Base-by-base conservation (phyloP, 495 filamentous ascomycete species). In the Pyrenopolyporus hunteri region DNA sequence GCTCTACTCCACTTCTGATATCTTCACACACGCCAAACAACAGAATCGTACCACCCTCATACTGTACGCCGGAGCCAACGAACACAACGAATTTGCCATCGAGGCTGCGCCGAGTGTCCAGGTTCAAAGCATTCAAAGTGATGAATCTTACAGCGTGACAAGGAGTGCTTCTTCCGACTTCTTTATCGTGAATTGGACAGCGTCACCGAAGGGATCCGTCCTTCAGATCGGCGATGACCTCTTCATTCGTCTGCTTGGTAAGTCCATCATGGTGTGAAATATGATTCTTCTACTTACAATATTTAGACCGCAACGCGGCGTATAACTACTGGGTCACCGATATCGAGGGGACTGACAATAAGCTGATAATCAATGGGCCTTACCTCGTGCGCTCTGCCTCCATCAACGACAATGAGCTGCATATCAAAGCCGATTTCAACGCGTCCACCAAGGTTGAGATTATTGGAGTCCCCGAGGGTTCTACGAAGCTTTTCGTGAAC, bases 261-360 rank as follows among this genome's bases (percentile, higher is more conserved):
- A 47, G 64, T 54, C 13, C 1, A 16, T 11, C 23, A 5, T n/a
- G 2, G 13, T 3, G 17, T 2, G 25, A 20, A 13, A 20, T 17
- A 2, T 16, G 5, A 11, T 19, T 3, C 28, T 13, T 25, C 7
- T 36, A 0, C 52, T 54, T 45, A 59, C 20, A 1, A 32, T 46
- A 22, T 8, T 17, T 37, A 70, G 85, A 88, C 63, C 82, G 88
- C n/a, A 86, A 89, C 70, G 75, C 81, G n/a, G 88, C 86, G 0
- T 91, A 91, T 73, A 85, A 89, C 63, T 90, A 87, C 78, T 92
- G 88, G 89, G 80, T 82, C 9, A 81, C 86, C 1, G 76, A 88
- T 55, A 67, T 86, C 8, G 72, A 72, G 0, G 56, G 43, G 28
- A 23, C 59, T 0, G 23, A 32, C 1, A 61, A 83, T 0, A 63